These are phyloP conservation scores for Geoglossum cookeanum DNA, from an alignment of 2,329 filamentous ascomycete genomes.

Conservation along the genomic window DNA sequence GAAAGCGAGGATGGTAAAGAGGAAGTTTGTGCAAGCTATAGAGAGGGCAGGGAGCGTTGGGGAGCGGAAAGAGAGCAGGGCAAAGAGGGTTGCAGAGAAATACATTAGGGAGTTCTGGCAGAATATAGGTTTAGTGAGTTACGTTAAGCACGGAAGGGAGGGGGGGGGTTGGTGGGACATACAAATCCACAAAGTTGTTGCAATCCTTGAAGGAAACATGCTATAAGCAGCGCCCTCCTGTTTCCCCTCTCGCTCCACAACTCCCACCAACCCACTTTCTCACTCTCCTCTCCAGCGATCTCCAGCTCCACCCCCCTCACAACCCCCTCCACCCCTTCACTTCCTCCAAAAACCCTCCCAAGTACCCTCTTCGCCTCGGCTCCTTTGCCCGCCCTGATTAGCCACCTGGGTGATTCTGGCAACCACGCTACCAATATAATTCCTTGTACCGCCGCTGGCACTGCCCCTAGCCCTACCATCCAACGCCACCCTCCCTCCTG, in stretches of 20 bases:
- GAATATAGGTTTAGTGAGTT: not conserved
- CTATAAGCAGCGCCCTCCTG: conserved; percentile 59
- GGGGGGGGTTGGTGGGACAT: conserved; percentile 17
- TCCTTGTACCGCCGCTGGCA: conserved; percentile 52
- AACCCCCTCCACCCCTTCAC: conserved; percentile 33
- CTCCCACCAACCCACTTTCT: conserved; percentile 19
- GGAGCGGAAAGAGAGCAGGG: conserved; percentile 54
- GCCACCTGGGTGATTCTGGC: conserved; percentile 79
- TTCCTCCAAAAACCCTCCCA: conserved; percentile 38
- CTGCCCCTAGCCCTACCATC: conserved; percentile 73
- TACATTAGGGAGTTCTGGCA: conserved; percentile 74
- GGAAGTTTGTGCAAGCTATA: conserved; percentile 66
- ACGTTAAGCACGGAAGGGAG: not conserved
- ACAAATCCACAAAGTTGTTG: conserved; percentile 80
- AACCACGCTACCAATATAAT: conserved; percentile 47
- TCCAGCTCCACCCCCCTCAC: conserved; percentile 55
- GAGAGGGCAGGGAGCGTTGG: conserved; percentile 65
- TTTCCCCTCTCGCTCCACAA: conserved; percentile 37
- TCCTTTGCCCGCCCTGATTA: conserved; percentile 48
- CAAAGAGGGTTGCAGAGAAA: conserved; percentile 68
- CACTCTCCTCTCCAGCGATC: conserved; percentile 47
- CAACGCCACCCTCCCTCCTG: conserved; percentile 57
- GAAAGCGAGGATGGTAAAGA: conserved; percentile 59
- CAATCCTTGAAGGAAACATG: conserved; percentile 67
- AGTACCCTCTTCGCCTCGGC: conserved; percentile 47